Conservation (phyloP, 1,284 basidiomycete species). For the Retiboletus flavoniger region DNA sequence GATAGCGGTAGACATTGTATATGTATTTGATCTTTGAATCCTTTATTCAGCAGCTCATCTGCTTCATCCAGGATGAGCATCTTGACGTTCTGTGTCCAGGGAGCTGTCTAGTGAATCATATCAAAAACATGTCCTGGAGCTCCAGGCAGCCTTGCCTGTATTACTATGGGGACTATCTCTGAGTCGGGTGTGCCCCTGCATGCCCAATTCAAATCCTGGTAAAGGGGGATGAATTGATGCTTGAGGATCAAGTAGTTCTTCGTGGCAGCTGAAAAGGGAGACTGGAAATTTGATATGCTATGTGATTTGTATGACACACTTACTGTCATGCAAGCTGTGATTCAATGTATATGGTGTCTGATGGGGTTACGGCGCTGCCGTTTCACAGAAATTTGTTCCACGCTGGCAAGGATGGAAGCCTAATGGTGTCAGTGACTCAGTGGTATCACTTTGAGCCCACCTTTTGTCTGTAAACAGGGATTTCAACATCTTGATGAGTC, state of each 20-base stretch:
- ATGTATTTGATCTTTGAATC: constrained; percentile 97
- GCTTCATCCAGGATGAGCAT: constrained; percentile 99
- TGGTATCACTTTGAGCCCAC: too few relatives aligned
- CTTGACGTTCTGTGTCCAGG: constrained; percentile 98
- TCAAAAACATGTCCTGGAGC: constrained; percentile 99
- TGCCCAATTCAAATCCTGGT: constrained; percentile 90
- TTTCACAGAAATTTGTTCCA: too few relatives aligned
- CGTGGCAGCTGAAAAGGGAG: constrained; percentile 99
- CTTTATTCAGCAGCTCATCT: constrained; percentile 96
- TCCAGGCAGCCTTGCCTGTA: constrained; percentile 59
- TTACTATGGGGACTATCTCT: too few relatives aligned
- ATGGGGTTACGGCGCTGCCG: too few relatives aligned
- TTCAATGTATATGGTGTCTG: constrained; percentile 35
- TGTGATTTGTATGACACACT: constrained; percentile 98
- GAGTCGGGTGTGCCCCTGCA: too few relatives aligned
- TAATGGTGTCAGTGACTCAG: too few relatives aligned
- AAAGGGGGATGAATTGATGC: constrained; percentile 99
- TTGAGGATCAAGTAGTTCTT: constrained; percentile 99
- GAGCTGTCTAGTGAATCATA: constrained; percentile 94
- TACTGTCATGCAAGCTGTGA: constrained; percentile 99
- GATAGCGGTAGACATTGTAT: constrained; percentile 99
- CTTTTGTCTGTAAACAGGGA: too few relatives aligned
- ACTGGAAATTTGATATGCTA: constrained; percentile 99
- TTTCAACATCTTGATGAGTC: too few relatives aligned
- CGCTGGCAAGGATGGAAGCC: too few relatives aligned